Evolutionary conservation across 2,329 filamentous ascomycete genomes (phyloP).

Genomic region (Hypocrella siamensis): DNA sequence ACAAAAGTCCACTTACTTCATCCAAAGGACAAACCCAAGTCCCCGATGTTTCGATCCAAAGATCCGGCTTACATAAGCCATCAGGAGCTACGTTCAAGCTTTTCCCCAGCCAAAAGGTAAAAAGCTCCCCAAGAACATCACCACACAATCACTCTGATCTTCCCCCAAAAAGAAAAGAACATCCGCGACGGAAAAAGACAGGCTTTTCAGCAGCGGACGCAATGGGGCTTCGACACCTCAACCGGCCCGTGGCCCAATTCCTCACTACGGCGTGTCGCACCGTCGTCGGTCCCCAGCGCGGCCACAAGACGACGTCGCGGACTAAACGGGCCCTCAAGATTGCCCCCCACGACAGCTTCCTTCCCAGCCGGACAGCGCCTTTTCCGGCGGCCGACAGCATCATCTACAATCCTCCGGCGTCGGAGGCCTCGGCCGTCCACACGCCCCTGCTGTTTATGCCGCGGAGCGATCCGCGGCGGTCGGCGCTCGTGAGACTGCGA

Average conservation of each 20-base stretch:
- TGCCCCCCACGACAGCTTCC: conserved; percentile 44
- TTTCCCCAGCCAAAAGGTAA: too few species aligned
- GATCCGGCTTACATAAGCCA: too few species aligned
- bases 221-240: conserved; percentile 20
- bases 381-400: conserved; percentile 22
- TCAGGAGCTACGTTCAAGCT: too few species aligned
- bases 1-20: too few species aligned
- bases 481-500: conserved; percentile 30
- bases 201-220: too few species aligned
- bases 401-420: conserved; percentile 41
- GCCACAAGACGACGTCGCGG: conserved; percentile 35
- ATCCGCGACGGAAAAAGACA: too few species aligned
- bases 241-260: conserved; percentile 19
- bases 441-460: conserved; percentile 54
- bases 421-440: conserved; percentile 41
- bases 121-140: too few species aligned
- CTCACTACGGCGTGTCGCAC: conserved; percentile 12
- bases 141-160: neutral
- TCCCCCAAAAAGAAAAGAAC: too few species aligned
- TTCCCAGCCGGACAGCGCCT: conserved; percentile 19
- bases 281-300: conserved; percentile 14
- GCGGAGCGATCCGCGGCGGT: conserved; percentile 35
- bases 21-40: too few species aligned
- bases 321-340: conserved; percentile 44
- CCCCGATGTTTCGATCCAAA: too few species aligned